phyloP scores from a whole-genome alignment of 208 protist genomes.

The Trypanosoma scelopori region DNA sequence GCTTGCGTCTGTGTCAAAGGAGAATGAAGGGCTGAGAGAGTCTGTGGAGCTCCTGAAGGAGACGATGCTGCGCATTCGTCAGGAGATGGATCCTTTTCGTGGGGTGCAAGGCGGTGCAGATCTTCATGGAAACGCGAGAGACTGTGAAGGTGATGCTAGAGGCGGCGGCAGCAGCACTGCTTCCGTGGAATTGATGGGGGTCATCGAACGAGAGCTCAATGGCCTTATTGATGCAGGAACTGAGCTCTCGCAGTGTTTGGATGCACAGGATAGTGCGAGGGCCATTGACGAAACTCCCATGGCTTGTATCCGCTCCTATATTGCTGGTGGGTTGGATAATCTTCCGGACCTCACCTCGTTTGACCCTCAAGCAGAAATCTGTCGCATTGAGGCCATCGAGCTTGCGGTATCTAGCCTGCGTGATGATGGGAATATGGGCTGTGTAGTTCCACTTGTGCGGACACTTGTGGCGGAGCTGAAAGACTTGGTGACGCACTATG shows the following conservation, averaged over 20 bases:
- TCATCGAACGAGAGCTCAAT: constrained; percentile 4
- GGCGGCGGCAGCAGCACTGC: neutral
- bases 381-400: constrained; percentile 4
- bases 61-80: constrained; percentile 13
- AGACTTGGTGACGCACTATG: constrained; percentile 4
- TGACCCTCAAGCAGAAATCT: constrained; percentile 8
- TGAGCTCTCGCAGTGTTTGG: constrained; percentile 1
- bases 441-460: constrained; percentile 4
- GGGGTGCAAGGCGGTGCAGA: neutral
- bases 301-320: constrained; percentile 10
- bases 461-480: constrained; percentile 6
- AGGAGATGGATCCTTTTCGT: constrained; percentile 18
- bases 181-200: constrained; percentile 2
- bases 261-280: neutral
- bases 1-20: constrained; percentile 1
- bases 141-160: neutral
- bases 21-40: constrained; percentile 19
- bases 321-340: constrained; percentile 1
- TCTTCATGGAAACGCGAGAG: neutral
- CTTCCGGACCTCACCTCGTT: constrained; percentile 4
- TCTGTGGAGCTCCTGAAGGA: constrained; percentile 14
- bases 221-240: neutral
- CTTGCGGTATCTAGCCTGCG: constrained; percentile 1
- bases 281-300: neutral
- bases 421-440: neutral